phyloP scores from a whole-genome alignment of 768 basidiomycete species.

The Clitopilus passeckerianus region DNA sequence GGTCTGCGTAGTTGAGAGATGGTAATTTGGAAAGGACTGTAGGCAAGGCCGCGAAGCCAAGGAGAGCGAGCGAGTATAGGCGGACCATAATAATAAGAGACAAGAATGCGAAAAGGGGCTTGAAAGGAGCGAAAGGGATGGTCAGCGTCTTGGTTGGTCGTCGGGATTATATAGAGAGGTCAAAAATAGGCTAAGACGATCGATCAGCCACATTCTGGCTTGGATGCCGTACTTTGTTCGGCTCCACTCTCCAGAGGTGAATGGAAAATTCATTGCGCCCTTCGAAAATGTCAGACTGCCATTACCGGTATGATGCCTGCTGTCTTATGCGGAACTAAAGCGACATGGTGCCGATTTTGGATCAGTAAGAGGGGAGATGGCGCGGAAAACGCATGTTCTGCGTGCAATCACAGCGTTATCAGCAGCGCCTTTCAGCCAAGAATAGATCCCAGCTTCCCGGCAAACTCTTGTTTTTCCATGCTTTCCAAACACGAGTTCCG shows the following conservation, averaged over 20 bases:
- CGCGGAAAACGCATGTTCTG: neutral
- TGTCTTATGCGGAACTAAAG: neutral
- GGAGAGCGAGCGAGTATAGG: conserved; percentile 10
- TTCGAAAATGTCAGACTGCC: neutral
- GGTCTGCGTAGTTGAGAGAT: conserved; percentile 41
- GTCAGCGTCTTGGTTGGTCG: neutral
- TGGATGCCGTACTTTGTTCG: neutral
- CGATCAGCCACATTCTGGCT: neutral
- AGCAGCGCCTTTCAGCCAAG: neutral
- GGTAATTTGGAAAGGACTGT: conserved; percentile 24
- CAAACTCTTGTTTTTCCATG: neutral
- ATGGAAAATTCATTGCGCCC: neutral
- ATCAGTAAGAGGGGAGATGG: neutral
- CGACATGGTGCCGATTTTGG: neutral
- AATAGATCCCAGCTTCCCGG: neutral
- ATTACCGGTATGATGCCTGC: neutral
- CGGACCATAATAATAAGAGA: conserved; percentile 5
- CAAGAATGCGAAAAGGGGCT: neutral
- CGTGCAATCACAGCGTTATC: neutral
- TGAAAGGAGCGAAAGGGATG: neutral
- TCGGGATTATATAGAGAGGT: neutral
- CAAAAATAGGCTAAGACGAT: neutral
- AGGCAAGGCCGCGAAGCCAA: conserved; percentile 20
- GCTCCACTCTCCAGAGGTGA: neutral
- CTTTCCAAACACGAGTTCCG: neutral